These are phyloP conservation scores for Begonia fuchsioides DNA, from an alignment of 306 rosid genomes.

Conservation along the genomic window DNA sequence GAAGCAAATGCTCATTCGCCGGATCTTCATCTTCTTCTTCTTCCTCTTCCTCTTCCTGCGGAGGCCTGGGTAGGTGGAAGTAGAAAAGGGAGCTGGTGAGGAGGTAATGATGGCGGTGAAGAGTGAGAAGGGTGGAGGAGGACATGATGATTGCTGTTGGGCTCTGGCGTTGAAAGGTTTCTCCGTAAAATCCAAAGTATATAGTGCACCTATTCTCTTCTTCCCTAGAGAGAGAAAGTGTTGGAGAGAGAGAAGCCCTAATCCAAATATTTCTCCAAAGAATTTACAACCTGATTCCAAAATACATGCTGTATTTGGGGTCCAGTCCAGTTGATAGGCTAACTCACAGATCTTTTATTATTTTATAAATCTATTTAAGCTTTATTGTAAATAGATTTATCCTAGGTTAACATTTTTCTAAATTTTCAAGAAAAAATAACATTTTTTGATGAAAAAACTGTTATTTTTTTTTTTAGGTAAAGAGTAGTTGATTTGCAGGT, in stretches of 20 bases:
- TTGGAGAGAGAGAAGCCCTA: constrained; percentile 18
- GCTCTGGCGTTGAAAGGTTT: constrained; percentile 33
- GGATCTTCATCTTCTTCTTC: constrained; percentile 10
- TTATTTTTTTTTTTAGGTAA: too few relatives aligned
- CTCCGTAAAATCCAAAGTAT: constrained; percentile 53
- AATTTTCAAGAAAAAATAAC: too few relatives aligned
- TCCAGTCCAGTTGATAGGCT: too few relatives aligned
- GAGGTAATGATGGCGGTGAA: constrained; percentile 60
- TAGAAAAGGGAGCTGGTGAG: constrained; percentile 25
- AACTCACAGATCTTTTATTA: too few relatives aligned
- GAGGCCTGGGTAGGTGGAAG: constrained; percentile 16
- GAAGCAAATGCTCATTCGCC: constrained; percentile 7
- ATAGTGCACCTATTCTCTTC: constrained; percentile 35
- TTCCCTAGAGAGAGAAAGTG: constrained; percentile 10
- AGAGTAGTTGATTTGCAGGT: too few relatives aligned
- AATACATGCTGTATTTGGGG: too few relatives aligned
- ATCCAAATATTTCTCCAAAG: too few relatives aligned
- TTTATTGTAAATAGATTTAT: too few relatives aligned
- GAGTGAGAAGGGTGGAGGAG: constrained; percentile 20
- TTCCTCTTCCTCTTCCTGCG: constrained; percentile 9
- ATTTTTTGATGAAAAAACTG: too few relatives aligned
- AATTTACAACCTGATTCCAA: too few relatives aligned
- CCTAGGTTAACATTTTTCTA: too few relatives aligned
- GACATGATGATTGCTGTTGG: constrained; percentile 71
- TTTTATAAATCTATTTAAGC: too few relatives aligned